Conservation (phyloP, 768 basidiomycete species). For the Macrocybe gigantea region DNA sequence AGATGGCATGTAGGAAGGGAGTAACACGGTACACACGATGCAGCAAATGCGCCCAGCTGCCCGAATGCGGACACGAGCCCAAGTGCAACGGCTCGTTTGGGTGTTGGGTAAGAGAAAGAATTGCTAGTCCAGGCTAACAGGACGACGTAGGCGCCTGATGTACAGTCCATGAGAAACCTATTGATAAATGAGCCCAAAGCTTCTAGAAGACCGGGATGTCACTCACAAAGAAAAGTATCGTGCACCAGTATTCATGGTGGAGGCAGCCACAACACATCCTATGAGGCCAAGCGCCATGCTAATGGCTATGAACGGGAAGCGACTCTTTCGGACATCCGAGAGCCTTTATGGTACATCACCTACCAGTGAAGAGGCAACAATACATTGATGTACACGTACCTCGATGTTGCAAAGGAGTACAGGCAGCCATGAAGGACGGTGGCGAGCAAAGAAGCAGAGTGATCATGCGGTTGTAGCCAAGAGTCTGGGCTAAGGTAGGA, state of each 20-base stretch:
- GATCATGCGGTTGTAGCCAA: slow-evolving; percentile 52
- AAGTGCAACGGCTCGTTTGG: slow-evolving; percentile 63
- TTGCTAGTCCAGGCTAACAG: slow-evolving; percentile 26
- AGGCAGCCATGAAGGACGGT: slow-evolving; percentile 51
- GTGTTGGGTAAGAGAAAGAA: slow-evolving; percentile 50
- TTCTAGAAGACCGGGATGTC: neutral
- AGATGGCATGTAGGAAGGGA: neutral
- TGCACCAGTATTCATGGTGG: slow-evolving; percentile 41
- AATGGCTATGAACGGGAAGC: slow-evolving; percentile 48
- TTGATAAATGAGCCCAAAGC: neutral
- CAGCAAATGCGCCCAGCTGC: slow-evolving; percentile 46
- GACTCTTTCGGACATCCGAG: slow-evolving; percentile 54
- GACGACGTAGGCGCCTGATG: slow-evolving; percentile 39
- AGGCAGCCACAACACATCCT: slow-evolving; percentile 50
- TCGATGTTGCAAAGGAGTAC: slow-evolving; percentile 36
- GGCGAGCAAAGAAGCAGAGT: slow-evolving; percentile 62
- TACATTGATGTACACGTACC: slow-evolving; percentile 18
- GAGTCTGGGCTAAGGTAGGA: slow-evolving; percentile 52
- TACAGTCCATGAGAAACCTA: slow-evolving; percentile 19
- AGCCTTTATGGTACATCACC: slow-evolving; percentile 26
- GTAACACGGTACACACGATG: slow-evolving; percentile 36
- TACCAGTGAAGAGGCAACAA: neutral
- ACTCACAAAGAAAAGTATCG: slow-evolving; percentile 50
- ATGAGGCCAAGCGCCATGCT: slow-evolving; percentile 46
- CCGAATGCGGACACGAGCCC: slow-evolving; percentile 62